These are phyloP conservation scores for Rhodotorula sphaerocarpa DNA, from an alignment of 768 basidiomycete species.

Conservation along the genomic window DNA sequence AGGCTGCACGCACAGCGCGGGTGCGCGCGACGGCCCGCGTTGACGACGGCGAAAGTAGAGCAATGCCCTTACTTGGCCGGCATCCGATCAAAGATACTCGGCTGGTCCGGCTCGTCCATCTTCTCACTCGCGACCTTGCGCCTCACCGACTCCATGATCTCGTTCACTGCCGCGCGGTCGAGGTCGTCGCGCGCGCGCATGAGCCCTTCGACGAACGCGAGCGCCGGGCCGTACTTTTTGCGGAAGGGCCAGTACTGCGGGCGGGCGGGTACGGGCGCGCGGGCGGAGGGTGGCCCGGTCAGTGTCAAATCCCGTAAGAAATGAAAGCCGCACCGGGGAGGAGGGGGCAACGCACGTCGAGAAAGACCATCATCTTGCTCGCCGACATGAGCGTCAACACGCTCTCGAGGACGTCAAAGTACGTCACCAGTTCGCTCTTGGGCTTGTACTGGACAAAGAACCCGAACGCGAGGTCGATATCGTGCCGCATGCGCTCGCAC, in stretches of 20 bases:
- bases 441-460: slow-evolving; percentile 76
- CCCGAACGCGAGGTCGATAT: slow-evolving; percentile 65
- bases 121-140: slow-evolving; percentile 25
- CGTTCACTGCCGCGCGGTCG: slow-evolving; percentile 74
- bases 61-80: slow-evolving; percentile 33
- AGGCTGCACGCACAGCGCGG: too few relatives aligned
- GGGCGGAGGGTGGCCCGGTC: slow-evolving; percentile 55
- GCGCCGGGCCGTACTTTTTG: slow-evolving; percentile 83
- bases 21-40: too few relatives aligned
- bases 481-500: slow-evolving; percentile 70
- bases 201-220: slow-evolving; percentile 79
- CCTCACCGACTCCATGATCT: slow-evolving; percentile 49
- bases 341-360: slow-evolving; percentile 20
- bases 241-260: slow-evolving; percentile 54
- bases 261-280: slow-evolving; percentile 55
- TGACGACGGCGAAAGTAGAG: too few relatives aligned
- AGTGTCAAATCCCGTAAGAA: slow-evolving; percentile 43
- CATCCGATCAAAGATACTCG: slow-evolving; percentile 30
- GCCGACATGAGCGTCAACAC: slow-evolving; percentile 38
- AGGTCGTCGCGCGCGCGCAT: slow-evolving; percentile 84
- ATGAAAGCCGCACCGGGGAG: slow-evolving; percentile 53
- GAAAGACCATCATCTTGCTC: slow-evolving; percentile 35
- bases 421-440: slow-evolving; percentile 65
- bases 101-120: slow-evolving; percentile 10
- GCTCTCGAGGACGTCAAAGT: slow-evolving; percentile 80